Base-by-base conservation (phyloP, 306 rosid species). In the Cicer bijugum region DNA sequence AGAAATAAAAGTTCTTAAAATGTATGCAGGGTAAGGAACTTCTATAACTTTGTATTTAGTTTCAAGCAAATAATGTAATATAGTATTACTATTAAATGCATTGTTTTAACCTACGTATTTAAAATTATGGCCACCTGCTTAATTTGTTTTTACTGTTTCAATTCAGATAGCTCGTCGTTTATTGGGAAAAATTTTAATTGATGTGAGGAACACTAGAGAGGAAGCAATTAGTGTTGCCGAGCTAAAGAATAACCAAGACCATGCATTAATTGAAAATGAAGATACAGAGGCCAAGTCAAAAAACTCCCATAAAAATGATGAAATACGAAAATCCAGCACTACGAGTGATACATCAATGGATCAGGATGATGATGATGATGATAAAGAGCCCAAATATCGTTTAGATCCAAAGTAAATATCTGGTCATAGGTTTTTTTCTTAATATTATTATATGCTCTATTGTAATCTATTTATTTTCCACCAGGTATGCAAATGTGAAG, bases 401-500 rank as follows among this genome's bases (percentile, higher is more conserved):
- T 81, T 94, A 87, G 96, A 94, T 85, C 99, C 99, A 78, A 86
- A 94, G 99, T 94, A 55, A 81, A 20, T 57, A 78, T 65, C 53
- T 1, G 8, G 74, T 23, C 59, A 74, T 78, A 42, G 72, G 14
- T 56, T 72, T 71, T 71, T 14, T 10, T 20, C 35, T 28, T 28
- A 28, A 8, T 65, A 48, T 67, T 76, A 16, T 72, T 56, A 17
- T 56, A 17, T 78, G 39, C 58, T 58, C 10, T 46, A 23, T 12
- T 70, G 42, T 76, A 66, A 72, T 48, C 63, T 62, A 58, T 23
- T 66, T 67, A 17, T 81, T 81, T 68, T 80, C 76, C 67, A 57
- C 53, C 86, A 94, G 99, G 87, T 94, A 94, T 80, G 99, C 99
- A 51, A 94, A 94, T 88, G 99, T 94, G 72, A 91, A 81, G 89